phyloP scores from a whole-genome alignment of 805 yeast genomes.

The Saccharomyces kudriavzevii region DNA sequence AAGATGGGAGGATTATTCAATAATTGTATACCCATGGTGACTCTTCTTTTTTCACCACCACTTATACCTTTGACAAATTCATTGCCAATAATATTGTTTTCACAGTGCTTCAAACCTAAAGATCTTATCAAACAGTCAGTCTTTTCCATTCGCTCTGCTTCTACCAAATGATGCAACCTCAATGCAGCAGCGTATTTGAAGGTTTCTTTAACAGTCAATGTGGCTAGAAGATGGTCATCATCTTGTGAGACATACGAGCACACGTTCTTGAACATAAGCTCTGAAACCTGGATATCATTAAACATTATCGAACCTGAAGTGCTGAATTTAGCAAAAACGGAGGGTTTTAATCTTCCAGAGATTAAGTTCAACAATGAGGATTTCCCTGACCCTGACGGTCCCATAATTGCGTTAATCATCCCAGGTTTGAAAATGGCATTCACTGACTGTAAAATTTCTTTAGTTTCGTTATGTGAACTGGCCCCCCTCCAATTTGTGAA shows the following conservation, averaged over 20 bases:
- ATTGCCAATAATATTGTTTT: constrained; percentile 61
- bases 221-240: constrained; percentile 62
- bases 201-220: constrained; percentile 73
- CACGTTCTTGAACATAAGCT: constrained; percentile 32
- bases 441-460: constrained; percentile 38
- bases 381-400: constrained; percentile 77
- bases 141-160: constrained; percentile 38
- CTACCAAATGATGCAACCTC: constrained; percentile 42
- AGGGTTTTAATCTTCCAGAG: constrained; percentile 46
- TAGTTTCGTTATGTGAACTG: constrained; percentile 14
- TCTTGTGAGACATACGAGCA: constrained; percentile 79
- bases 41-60: constrained; percentile 85
- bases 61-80: constrained; percentile 61
- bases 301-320: constrained; percentile 39
- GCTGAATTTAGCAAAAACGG: constrained; percentile 23
- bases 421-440: constrained; percentile 47
- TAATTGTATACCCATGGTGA: constrained; percentile 73
- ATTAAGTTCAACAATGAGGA: constrained; percentile 57
- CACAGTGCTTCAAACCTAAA: constrained; percentile 69
- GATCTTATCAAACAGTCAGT: constrained; percentile 54
- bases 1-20: constrained; percentile 63
- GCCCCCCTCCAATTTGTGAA: constrained; percentile 8
- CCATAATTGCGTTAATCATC: constrained; percentile 63
- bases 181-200: constrained; percentile 62
- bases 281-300: constrained; percentile 34